These are phyloP conservation scores for Aspergillus sp. DNA, from an alignment of 2,329 filamentous ascomycete genomes.

Conservation along the genomic window DNA sequence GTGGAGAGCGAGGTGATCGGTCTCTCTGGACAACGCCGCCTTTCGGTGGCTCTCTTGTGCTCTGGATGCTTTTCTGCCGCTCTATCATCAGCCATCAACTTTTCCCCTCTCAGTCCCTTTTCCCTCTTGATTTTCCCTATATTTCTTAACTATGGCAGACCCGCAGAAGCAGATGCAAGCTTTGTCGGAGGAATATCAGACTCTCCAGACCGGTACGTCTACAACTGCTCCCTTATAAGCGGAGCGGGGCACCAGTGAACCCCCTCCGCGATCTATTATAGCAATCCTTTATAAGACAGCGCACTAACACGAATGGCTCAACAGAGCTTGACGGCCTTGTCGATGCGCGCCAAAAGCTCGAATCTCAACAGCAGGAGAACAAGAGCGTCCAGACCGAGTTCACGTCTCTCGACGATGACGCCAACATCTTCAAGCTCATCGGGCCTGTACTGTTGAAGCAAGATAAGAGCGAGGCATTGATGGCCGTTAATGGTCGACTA, in stretches of 20 bases:
- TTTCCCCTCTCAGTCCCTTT: constrained; percentile 23
- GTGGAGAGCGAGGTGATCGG: constrained; percentile 5
- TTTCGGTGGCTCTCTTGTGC: constrained; percentile 18
- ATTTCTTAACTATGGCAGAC: constrained; percentile 61
- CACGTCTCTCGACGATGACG: constrained; percentile 70
- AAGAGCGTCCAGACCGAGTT: constrained; percentile 90
- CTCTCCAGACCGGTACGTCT: constrained; percentile 73
- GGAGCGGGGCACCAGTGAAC: neutral
- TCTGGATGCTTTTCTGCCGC: constrained; percentile 17
- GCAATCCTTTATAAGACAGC: neutral
- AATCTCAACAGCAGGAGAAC: constrained; percentile 92
- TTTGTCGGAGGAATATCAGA: constrained; percentile 84
- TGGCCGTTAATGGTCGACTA: constrained; percentile 84
- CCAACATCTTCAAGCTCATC: constrained; percentile 93
- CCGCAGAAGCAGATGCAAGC: constrained; percentile 75
- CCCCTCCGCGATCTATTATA: neutral
- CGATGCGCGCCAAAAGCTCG: constrained; percentile 81
- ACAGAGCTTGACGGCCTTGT: constrained; percentile 77
- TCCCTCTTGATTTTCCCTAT: constrained; percentile 4
- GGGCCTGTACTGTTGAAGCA: constrained; percentile 94
- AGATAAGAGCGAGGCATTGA: constrained; percentile 83
- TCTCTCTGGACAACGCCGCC: constrained; percentile 11
- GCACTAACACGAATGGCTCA: neutral
- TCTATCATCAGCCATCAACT: constrained; percentile 20
- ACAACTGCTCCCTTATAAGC: neutral